Conservation (phyloP, 345 rosid genomes). For the Corymbia maculata region DNA sequence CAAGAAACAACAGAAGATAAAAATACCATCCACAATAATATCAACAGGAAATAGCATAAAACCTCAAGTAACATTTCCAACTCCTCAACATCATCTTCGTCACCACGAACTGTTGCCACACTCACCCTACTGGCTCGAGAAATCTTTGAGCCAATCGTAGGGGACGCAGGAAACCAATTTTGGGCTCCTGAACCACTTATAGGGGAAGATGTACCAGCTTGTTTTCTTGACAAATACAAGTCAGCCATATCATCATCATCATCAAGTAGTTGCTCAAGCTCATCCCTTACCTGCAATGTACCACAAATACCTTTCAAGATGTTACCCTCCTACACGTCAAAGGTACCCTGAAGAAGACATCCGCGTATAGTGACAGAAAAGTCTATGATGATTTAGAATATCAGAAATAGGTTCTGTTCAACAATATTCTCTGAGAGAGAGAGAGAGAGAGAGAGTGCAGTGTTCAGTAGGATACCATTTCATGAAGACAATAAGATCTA, state of each 20-base stretch:
- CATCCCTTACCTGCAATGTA: constrained; percentile 74
- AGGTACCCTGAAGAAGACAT: background rate
- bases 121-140: constrained; percentile 93
- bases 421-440: background rate
- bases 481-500: background rate
- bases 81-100: constrained; percentile 97
- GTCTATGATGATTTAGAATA: background rate
- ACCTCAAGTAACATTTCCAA: constrained; percentile 99
- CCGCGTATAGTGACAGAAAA: background rate
- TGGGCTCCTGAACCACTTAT: constrained; percentile 60
- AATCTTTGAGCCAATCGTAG: constrained; percentile 84
- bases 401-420: background rate
- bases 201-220: constrained; percentile 59
- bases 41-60: background rate
- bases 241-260: constrained; percentile 99
- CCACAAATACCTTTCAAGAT: background rate
- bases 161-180: constrained; percentile 77
- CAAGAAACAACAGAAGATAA: background rate
- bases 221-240: constrained; percentile 86
- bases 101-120: constrained; percentile 69
- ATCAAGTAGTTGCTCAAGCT: constrained; percentile 88
- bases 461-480: background rate
- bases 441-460: background rate
- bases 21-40: background rate
- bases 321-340: background rate